A percentile compares a stretch with the other conserved stretches of the same genome.
Conservation (phyloP, 352 stramenopile genomes). For the Hyaloperonospora brassicae region DNA sequence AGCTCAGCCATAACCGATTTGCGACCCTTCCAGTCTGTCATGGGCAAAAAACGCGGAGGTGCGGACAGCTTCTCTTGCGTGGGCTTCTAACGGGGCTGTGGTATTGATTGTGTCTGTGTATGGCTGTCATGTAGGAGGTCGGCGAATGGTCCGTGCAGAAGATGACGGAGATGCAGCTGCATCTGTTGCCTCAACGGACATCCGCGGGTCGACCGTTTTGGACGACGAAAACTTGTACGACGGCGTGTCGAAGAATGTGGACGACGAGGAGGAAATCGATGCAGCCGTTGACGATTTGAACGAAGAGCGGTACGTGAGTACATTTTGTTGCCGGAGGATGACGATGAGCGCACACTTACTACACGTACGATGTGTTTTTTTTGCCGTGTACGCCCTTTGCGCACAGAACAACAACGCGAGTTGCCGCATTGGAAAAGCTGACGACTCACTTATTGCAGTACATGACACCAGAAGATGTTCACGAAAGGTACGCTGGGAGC, state of each 20-base stretch:
- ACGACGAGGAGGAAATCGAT: conserved; percentile 59
- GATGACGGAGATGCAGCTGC: conserved; percentile 59
- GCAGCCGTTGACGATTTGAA: conserved; percentile 72
- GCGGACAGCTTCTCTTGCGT: neutral
- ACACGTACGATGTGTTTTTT: neutral
- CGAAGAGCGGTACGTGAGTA: conserved; percentile 49
- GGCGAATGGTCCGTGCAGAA: conserved; percentile 60
- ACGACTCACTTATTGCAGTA: conserved; percentile 57
- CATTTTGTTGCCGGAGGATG: neutral
- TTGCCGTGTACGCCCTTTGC: neutral
- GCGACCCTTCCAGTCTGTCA: conserved; percentile 6
- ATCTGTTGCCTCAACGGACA: conserved; percentile 69
- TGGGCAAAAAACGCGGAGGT: conserved; percentile 70
- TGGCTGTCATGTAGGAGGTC: conserved; percentile 21
- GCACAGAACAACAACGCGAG: conserved; percentile 55
- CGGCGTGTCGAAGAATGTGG: conserved; percentile 44
- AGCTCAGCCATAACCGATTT: too few species aligned
- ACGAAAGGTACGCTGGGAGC: conserved; percentile 43
- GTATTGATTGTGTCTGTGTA: too few species aligned
- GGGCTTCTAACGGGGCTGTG: too few species aligned
- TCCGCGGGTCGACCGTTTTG: conserved; percentile 44
- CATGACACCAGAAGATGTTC: conserved; percentile 52
- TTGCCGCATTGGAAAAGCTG: conserved; percentile 66
- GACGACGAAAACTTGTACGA: conserved; percentile 70
- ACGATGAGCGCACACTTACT: neutral